Conservation (phyloP, 495 filamentous ascomycete species). For the Podospora comata region DNA sequence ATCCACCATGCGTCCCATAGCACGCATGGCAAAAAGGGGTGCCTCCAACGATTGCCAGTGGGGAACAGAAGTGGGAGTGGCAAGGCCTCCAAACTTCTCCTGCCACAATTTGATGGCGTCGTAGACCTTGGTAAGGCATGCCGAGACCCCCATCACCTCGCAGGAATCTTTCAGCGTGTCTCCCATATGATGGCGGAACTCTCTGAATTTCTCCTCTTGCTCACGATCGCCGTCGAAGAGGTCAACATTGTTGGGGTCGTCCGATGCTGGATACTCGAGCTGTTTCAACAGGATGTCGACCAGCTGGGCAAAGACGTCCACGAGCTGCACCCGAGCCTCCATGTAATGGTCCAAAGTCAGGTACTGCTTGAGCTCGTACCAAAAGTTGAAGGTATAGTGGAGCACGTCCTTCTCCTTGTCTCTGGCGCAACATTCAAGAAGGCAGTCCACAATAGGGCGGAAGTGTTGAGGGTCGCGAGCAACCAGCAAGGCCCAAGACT, state of each 20-base stretch:
- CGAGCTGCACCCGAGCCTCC: constrained; percentile 68
- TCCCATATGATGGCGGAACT: constrained; percentile 95
- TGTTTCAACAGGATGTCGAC: constrained; percentile 93
- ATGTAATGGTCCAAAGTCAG: constrained; percentile 84
- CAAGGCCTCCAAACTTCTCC: constrained; percentile 70
- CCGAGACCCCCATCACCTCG: constrained; percentile 86
- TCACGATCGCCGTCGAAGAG: constrained; percentile 94
- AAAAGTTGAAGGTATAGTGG: constrained; percentile 89
- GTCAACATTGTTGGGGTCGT: constrained; percentile 69
- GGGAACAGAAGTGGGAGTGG: constrained; percentile 70
- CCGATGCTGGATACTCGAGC: constrained; percentile 80
- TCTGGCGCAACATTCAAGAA: constrained; percentile 82
- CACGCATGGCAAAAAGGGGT: constrained; percentile 89
- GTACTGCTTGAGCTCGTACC: constrained; percentile 98
- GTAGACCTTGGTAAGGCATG: constrained; percentile 85
- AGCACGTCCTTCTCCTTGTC: constrained; percentile 89
- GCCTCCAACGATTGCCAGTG: constrained; percentile 97
- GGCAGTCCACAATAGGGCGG: constrained; percentile 78
- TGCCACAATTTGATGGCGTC: constrained; percentile 84
- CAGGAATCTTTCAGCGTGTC: constrained; percentile 98
- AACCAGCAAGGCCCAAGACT: constrained; percentile 88
- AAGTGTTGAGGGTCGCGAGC: constrained; percentile 79
- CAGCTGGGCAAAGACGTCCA: constrained; percentile 77
- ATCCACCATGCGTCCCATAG: constrained; percentile 96
- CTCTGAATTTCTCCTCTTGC: constrained; percentile 93